Percentiles rank a stretch among this genome's conserved stretches.
These are phyloP conservation scores for Metschnikowia picachoensis DNA, from an alignment of 805 yeast species.

Conservation along the genomic window DNA sequence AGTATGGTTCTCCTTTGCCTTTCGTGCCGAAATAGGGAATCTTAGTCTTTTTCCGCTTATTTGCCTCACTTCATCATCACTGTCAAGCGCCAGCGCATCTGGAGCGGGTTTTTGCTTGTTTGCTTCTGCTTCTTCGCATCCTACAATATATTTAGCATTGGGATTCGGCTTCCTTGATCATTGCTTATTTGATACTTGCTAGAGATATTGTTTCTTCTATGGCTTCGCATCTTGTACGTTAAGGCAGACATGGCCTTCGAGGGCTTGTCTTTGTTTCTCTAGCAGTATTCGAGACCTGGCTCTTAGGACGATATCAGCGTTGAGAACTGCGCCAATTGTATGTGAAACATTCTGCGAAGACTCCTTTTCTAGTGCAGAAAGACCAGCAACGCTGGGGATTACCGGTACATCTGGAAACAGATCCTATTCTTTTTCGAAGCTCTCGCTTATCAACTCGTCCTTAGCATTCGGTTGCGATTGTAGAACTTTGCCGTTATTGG, in stretches of 20 bases:
- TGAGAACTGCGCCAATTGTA: conserved; percentile 30
- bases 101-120: not conserved
- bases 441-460: not conserved
- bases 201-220: conserved; percentile 16
- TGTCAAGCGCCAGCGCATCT: not conserved
- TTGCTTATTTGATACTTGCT: conserved; percentile 3
- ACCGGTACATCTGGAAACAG: conserved; percentile 34
- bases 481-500: conserved; percentile 30
- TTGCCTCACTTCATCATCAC: conserved; percentile 18
- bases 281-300: conserved; percentile 1
- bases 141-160: conserved; percentile 9
- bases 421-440: conserved; percentile 5
- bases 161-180: not conserved
- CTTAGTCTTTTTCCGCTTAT: conserved; percentile 10
- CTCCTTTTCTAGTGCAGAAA: conserved; percentile 18
- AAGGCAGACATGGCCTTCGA: conserved; percentile 38
- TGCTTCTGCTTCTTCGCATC: conserved; percentile 4
- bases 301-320: conserved; percentile 6
- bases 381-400: conserved; percentile 30
- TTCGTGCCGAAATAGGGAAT: conserved; percentile 14
- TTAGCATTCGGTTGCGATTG: conserved; percentile 34
- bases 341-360: not conserved
- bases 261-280: conserved; percentile 19
- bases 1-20: conserved; percentile 16
- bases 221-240: conserved; percentile 33